Percentiles rank a stretch among this genome's conserved stretches.
Conservation (phyloP, 768 basidiomycete species). For the Serpula lacrymans region DNA sequence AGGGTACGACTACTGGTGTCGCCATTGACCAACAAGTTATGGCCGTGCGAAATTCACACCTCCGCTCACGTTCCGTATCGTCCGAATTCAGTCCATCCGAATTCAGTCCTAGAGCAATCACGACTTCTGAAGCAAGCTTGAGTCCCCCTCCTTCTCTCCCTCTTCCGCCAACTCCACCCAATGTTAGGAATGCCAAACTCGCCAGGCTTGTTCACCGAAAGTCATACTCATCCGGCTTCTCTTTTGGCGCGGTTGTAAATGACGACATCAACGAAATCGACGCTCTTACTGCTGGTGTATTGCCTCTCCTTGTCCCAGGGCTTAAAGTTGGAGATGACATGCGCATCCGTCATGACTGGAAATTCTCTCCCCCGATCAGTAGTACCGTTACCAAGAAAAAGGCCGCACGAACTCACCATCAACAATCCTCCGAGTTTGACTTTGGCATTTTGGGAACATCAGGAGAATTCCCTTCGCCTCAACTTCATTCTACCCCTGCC, state of each 20-base stretch:
- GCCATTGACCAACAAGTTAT: conserved; percentile 25
- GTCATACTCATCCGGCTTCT: conserved; percentile 62
- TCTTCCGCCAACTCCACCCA: conserved; percentile 73
- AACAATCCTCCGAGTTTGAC: conserved; percentile 14
- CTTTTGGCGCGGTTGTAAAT: conserved; percentile 53
- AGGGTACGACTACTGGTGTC: conserved; percentile 30
- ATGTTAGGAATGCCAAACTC: conserved; percentile 53
- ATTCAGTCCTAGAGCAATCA: conserved; percentile 36
- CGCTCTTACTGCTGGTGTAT: conserved; percentile 62
- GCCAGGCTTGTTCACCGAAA: conserved; percentile 56
- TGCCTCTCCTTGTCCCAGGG: conserved; percentile 66
- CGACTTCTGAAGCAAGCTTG: conserved; percentile 34
- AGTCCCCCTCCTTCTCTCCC: conserved; percentile 61
- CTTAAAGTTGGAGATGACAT: conserved; percentile 55
- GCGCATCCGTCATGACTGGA: conserved; percentile 48
- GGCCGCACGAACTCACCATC: conserved; percentile 17
- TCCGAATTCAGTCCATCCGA: conserved; percentile 48
- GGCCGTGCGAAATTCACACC: conserved; percentile 34
- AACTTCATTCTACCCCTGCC: conserved; percentile 62
- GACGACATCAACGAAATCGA: conserved; percentile 61
- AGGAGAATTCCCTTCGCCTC: conserved; percentile 52
- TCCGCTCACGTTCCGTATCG: conserved; percentile 59
- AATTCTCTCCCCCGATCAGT: conserved; percentile 31
- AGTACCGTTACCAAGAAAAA: conserved; percentile 36
- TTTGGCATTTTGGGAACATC: conserved; percentile 25